These are phyloP conservation scores for Phytophthora cryptogea DNA, from an alignment of 352 stramenopile genomes.

Conservation along the genomic window DNA sequence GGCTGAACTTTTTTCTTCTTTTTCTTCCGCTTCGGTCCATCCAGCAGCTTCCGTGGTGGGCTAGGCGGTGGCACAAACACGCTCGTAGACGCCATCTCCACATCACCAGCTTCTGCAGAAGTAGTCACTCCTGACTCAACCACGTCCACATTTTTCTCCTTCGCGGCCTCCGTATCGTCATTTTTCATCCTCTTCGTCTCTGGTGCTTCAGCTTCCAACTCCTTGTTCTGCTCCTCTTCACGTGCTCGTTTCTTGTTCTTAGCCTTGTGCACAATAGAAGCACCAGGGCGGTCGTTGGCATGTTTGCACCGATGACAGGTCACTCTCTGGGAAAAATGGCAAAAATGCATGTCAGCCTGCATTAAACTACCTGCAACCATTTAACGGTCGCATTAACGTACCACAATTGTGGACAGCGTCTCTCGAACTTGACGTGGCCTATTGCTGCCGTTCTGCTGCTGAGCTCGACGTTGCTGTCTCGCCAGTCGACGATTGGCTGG, in stretches of 20 bases:
- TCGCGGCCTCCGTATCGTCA: no score
- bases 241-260: constrained; percentile 51
- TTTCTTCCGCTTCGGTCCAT: constrained; percentile 71
- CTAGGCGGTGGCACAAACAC: constrained; percentile 59
- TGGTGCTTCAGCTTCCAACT: background rate
- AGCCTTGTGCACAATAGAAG: constrained; percentile 50
- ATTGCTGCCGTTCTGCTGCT: constrained; percentile 22
- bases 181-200: constrained; percentile 40
- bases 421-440: constrained; percentile 26
- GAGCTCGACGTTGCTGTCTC: constrained; percentile 38
- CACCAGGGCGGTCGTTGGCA: constrained; percentile 45
- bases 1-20: constrained; percentile 45
- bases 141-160: background rate
- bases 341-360: constrained; percentile 4
- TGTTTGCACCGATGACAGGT: constrained; percentile 64
- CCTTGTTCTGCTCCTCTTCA: constrained; percentile 9
- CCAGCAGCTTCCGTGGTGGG: constrained; percentile 69
- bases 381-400: constrained; percentile 15
- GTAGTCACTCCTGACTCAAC: background rate
- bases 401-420: constrained; percentile 43
- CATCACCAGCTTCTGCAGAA: background rate
- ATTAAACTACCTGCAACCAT: background rate
- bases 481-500: constrained; percentile 58
- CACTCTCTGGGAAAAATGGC: constrained; percentile 36
- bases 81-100: constrained; percentile 32